These are phyloP conservation scores for Talaromyces sp. DNA, from an alignment of 2,329 filamentous ascomycete species.

Conservation along the genomic window DNA sequence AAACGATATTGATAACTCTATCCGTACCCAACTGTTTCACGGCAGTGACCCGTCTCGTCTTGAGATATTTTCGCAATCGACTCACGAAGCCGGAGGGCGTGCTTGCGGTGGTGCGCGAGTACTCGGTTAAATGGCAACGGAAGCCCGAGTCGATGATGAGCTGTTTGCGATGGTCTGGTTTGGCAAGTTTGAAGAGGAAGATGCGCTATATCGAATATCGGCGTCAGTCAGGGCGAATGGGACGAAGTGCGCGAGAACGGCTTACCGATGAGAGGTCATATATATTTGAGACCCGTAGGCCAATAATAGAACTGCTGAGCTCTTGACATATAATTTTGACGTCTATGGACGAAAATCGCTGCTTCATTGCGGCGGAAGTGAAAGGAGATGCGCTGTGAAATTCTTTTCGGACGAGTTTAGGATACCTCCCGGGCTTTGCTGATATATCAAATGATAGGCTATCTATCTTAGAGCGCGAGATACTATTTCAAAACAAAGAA, in stretches of 20 bases:
- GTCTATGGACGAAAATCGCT: slow-evolving; percentile 57
- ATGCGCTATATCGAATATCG: slow-evolving; percentile 61
- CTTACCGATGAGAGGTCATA: slow-evolving; percentile 84
- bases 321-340: slow-evolving; percentile 89
- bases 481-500: neutral
- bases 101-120: slow-evolving; percentile 78
- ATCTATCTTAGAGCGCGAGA: neutral
- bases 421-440: neutral
- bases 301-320: slow-evolving; percentile 70
- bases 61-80: slow-evolving; percentile 79
- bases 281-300: slow-evolving; percentile 82
- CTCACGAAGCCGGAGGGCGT: slow-evolving; percentile 82
- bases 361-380: slow-evolving; percentile 48
- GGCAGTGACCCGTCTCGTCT: slow-evolving; percentile 76
- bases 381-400: neutral
- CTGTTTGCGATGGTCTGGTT: slow-evolving; percentile 83
- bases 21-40: slow-evolving; percentile 88
- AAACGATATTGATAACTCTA: slow-evolving; percentile 84
- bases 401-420: neutral
- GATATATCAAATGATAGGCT: neutral
- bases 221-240: neutral
- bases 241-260: neutral
- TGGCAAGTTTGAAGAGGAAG: slow-evolving; percentile 90
- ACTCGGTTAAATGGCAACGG: slow-evolving; percentile 88
- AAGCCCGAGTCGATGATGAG: slow-evolving; percentile 93